These are phyloP conservation scores for Gynostemma pentaphyllum DNA, from an alignment of 306 rosid genomes.

Conservation along the genomic window DNA sequence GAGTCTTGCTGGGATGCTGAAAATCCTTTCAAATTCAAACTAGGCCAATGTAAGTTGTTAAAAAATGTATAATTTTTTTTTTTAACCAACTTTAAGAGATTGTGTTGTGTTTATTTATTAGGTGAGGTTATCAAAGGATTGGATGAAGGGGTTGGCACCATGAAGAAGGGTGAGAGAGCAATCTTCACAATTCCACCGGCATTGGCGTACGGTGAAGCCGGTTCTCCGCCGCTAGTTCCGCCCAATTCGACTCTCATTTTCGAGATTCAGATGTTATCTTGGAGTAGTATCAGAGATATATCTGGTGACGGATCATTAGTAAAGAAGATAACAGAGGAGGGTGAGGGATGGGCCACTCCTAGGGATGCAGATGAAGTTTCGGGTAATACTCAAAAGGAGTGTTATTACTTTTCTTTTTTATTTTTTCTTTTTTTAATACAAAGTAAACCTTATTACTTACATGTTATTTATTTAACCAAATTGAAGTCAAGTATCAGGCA, in stretches of 20 bases:
- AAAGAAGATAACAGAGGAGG: conserved; percentile 38
- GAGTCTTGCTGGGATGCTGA: conserved; percentile 29
- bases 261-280: conserved; percentile 46
- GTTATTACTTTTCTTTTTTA: too few species aligned
- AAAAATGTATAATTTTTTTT: too few species aligned
- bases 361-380: conserved; percentile 42
- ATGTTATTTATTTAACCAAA: background rate
- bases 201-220: conserved; percentile 46
- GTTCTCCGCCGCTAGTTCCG: conserved; percentile 45
- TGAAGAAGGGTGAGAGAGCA: conserved; percentile 66
- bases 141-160: conserved; percentile 58
- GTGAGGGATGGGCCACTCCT: conserved; percentile 59
- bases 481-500: conserved; percentile 46
- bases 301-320: conserved; percentile 50
- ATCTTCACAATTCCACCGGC: conserved; percentile 44
- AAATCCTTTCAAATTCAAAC: conserved; percentile 34
- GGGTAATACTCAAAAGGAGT: conserved; percentile 33
- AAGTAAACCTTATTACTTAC: too few species aligned
- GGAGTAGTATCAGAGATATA: conserved; percentile 37
- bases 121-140: conserved; percentile 53
- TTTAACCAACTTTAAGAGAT: too few species aligned
- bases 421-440: too few species aligned
- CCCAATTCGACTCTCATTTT: conserved; percentile 47
- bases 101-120: too few species aligned
- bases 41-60: conserved; percentile 40